Evolutionary conservation across 495 filamentous ascomycete species (phyloP).

Genomic region (Lophiotrema nucula): DNA sequence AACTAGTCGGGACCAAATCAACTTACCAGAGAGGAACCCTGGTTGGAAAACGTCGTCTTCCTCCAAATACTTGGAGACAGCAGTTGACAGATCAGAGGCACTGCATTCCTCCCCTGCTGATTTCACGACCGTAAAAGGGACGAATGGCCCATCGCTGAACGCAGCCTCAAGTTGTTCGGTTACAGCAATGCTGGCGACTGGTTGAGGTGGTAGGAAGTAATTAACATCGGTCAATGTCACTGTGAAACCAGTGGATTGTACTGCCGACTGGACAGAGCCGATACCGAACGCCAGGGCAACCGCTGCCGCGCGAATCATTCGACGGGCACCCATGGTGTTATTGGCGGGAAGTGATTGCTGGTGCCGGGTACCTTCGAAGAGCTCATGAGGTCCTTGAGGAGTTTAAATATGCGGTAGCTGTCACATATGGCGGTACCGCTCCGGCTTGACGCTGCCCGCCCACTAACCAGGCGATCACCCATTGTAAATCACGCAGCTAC

Average conservation of each 20-base stretch:
- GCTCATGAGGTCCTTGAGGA: no score
- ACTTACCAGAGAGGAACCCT: constrained; percentile 38
- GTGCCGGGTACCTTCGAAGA: no score
- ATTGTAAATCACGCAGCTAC: no score
- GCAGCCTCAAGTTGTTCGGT: constrained; percentile 5
- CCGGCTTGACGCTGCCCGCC: no score
- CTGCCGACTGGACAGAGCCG: constrained; percentile 7
- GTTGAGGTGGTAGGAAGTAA: constrained; percentile 35
- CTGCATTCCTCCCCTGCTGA: constrained; percentile 21
- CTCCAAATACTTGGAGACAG: constrained; percentile 5
- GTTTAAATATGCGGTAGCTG: no score
- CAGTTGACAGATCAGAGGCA: constrained; percentile 6
- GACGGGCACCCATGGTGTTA: no score
- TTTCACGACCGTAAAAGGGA: constrained; percentile 36
- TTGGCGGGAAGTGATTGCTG: no score
- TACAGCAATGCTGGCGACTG: constrained; percentile 24
- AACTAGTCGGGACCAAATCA: background rate
- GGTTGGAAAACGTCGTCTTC: constrained; percentile 38
- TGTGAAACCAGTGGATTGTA: constrained; percentile 35
- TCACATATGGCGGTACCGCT: no score
- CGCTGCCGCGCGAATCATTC: no score
- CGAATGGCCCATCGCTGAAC: constrained; percentile 17
- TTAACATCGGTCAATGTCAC: constrained; percentile 32
- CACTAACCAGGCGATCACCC: no score
- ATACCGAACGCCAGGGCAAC: no score